Evolutionary conservation across 345 rosid genomes (phyloP), one percentile per base, ranked within the genome.

Genomic region (Gossypium bickii): DNA sequence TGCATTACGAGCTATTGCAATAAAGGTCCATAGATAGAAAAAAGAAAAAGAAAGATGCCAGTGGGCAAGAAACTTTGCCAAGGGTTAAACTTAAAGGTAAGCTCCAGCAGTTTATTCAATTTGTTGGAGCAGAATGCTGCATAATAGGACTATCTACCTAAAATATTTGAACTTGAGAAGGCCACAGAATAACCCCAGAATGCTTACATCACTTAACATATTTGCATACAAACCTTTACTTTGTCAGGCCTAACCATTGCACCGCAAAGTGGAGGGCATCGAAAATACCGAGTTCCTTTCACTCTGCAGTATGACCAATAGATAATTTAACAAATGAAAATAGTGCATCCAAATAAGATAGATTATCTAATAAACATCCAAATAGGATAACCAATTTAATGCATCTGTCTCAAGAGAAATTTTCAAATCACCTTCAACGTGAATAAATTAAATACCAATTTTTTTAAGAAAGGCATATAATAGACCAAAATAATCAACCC

Each of bases 301-400:
- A n/a, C 58, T 2, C 20, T 53, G 58, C 24, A 82, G 25, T 24
- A 58, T 24, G 48, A 76, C 17, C 41, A 61, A 48, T 63, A 63
- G 45, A 73, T 55, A 3, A 41, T 44, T 38, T 41, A 3, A 47
- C 27, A 71, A 49, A 68, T 15, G 38, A 48, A 49, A 68, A 68
- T 47, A 3, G n/a, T 34, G 7, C 7, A 4, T 17, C 16, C 16
- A 70, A 17, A 70, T 2, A 70, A 16, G 72, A 68, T 49, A 15
- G 7, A 29, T 27, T 52, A 70, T 70, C 52, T 51, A 70, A 70
- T 10, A 16, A 27, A 45, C 11, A 70, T 69, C 60, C 47, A 17
- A 69, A n/a, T 17, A 51, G 60, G 16, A 52, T 51, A 24, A 48
- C 41, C 20, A 16, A 70, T 17, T 27, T 17, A 29, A 51, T 16